Conservation (phyloP, 768 basidiomycete species). For the Tulasnella sp. region DNA sequence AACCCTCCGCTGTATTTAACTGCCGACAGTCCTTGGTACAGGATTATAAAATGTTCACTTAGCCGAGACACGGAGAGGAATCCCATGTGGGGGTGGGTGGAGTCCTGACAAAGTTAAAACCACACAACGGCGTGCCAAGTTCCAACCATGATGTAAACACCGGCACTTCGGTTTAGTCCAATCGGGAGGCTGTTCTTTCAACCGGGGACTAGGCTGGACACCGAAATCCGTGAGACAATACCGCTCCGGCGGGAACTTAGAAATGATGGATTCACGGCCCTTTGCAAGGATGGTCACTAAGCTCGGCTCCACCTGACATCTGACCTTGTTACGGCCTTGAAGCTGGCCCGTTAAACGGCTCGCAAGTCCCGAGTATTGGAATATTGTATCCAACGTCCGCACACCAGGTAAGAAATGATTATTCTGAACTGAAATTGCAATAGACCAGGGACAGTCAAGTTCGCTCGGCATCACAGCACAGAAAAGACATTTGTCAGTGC, state of each 20-base stretch:
- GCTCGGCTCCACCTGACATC: not conserved
- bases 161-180: not conserved
- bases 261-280: not conserved
- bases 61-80: too few species aligned
- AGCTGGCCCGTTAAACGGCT: not conserved
- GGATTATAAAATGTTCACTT: too few species aligned
- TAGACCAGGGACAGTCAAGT: too few species aligned
- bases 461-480: too few species aligned
- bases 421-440: too few species aligned
- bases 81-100: too few species aligned
- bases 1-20: too few species aligned
- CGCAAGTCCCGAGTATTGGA: not conserved
- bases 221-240: not conserved
- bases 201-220: not conserved
- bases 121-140: too few species aligned
- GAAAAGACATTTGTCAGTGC: too few species aligned
- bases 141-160: not conserved
- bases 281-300: not conserved
- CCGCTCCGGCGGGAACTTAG: not conserved
- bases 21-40: too few species aligned
- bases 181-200: not conserved
- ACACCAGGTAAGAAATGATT: not conserved
- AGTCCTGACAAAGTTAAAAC: too few species aligned
- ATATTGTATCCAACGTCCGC: not conserved
- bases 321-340: not conserved